These are phyloP conservation scores for Thalassia testudinum DNA, from an alignment of 116 monocot genomes.

Conservation along the genomic window DNA sequence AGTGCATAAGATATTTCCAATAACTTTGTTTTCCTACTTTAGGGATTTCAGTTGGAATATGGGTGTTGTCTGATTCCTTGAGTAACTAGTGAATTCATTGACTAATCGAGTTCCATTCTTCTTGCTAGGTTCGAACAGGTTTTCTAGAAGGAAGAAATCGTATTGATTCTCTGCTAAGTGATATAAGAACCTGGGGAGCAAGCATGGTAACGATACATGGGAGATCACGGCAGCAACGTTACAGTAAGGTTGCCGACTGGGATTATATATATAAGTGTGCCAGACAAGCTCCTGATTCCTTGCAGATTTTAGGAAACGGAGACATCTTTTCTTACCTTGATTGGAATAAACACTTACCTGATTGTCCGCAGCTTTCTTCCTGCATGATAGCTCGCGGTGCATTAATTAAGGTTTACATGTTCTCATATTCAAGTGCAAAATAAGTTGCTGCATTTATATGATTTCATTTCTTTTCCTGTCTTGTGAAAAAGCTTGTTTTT, in stretches of 20 bases:
- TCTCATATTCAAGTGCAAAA: no score
- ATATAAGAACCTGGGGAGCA: conserved; percentile 63
- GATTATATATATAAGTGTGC: conserved; percentile 78
- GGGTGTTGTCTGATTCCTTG: no score
- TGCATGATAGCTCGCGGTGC: conserved; percentile 87
- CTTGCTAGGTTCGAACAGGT: conserved; percentile 73
- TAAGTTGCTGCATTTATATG: no score
- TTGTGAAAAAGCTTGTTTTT: no score
- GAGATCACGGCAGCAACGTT: conserved; percentile 83
- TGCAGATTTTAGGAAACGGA: conserved; percentile 84
- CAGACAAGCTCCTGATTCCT: conserved; percentile 35
- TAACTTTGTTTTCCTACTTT: no score
- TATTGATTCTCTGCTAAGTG: conserved; percentile 60
- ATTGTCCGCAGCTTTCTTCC: conserved; percentile 51
- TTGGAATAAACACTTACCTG: conserved; percentile 48
- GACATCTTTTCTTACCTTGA: conserved; percentile 77
- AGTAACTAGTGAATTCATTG: no score
- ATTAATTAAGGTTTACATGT: conserved; percentile 70
- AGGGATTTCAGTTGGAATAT: no score
- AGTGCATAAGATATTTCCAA: no score
- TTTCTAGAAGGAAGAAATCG: conserved; percentile 87
- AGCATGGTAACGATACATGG: conserved; percentile 79
- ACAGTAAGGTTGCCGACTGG: conserved; percentile 93
- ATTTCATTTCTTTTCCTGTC: no score
- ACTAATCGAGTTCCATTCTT: background rate